phyloP scores from a whole-genome alignment of 1,139 yeast genomes.

The Pneumocystis oryctolagi region DNA sequence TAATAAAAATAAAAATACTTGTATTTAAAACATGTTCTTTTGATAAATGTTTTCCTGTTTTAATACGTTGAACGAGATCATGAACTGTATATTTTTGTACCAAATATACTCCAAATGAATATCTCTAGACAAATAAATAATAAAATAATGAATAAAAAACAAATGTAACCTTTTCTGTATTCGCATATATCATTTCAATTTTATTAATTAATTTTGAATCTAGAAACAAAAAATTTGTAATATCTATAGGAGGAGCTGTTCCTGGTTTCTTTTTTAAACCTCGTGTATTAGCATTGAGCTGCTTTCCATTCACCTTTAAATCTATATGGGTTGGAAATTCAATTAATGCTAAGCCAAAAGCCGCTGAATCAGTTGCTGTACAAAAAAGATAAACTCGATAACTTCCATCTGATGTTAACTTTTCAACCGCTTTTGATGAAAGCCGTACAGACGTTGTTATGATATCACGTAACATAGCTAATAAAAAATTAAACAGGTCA shows the following conservation, averaged over 20 bases:
- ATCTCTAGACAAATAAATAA: conserved; percentile 13
- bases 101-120: conserved; percentile 20
- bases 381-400: conserved; percentile 1
- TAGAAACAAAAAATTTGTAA: conserved; percentile 18
- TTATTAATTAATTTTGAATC: conserved; percentile 13
- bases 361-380: conserved; percentile 12
- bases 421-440: conserved; percentile 10
- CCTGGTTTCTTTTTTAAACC: conserved; percentile 29
- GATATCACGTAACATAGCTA: conserved; percentile 7
- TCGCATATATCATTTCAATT: conserved; percentile 18
- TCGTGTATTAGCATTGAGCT: conserved; percentile 20
- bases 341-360: conserved; percentile 13
- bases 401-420: conserved; percentile 9
- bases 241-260: conserved; percentile 28
- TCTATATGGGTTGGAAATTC: conserved; percentile 20
- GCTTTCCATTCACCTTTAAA: conserved; percentile 17
- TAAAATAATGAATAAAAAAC: background rate
- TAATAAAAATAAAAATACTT: conserved; percentile 3
- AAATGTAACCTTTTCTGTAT: conserved; percentile 9
- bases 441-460: conserved; percentile 3
- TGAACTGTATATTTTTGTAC: conserved; percentile 18
- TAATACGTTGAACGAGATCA: conserved; percentile 20
- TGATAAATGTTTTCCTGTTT: conserved; percentile 20
- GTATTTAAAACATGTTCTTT: conserved; percentile 17
- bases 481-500: background rate